Evolutionary conservation across 78 protist species (phyloP), one percentile per base, ranked within the genome.

Genomic region (Neovahlkampfia damariscottae): DNA sequence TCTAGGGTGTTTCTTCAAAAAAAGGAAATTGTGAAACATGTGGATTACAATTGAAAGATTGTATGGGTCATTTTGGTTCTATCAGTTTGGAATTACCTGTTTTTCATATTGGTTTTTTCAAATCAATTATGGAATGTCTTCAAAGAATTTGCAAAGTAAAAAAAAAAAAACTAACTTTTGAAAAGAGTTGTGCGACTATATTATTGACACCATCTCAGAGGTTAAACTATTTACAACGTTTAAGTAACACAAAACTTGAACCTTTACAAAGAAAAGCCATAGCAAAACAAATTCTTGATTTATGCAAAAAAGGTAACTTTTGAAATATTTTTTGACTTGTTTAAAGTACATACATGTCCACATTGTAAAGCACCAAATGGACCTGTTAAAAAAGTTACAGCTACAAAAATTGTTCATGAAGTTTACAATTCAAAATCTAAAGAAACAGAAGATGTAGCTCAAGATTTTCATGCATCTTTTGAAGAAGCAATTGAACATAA

Each of bases 21-120:
- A 5, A 0, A 19, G 0, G 3, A 27, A 0, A 1, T 2, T 91
- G 95, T 40, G 50, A 0, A 19, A 91, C 95, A n/a, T 91, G 95
- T 76, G 82, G 81, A 5, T 38, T 5, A 68, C n/a, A 71, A 38
- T 0, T 78, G n/a, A 76, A 3, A 3, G 95, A 90, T 29, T 97
- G 99, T 76, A 82, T 79, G 0, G 99, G 99, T 32, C 99, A 98
- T 85, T 95, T 81, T 70, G 99, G 98, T 3, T 41, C 82, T 50
- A 68, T 96, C 5, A 68, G 79, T 41, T 74, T 98, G 29, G 91
- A 80, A 40, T 75, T 96, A 70, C 99, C 99, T 0, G 95, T 95
- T n/a, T 95, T 89, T 78, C 99, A 98, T 41, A 32, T 84, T 41
- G 99, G 99, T 19, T 96, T 82, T 77, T 71, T 95, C 67, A 85